Base-by-base conservation (phyloP, 805 yeast genomes). In the Candida vaughaniae region DNA sequence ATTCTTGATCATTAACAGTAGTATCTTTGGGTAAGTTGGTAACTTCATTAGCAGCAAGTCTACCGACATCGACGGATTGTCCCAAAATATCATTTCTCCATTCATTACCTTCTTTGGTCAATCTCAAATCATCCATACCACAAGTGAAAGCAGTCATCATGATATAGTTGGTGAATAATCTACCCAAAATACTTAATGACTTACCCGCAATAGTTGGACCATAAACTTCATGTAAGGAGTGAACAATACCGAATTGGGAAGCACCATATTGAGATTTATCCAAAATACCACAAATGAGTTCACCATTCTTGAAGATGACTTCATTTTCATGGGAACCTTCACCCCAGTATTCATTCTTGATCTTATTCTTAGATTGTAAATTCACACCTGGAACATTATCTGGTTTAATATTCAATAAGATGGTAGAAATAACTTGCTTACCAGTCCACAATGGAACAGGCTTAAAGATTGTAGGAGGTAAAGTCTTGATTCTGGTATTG, bases 251-350 rank as follows among this genome's bases (percentile, higher is more conserved):
- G 58, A 85, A 90, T 56, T 90, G 89, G 29, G 97, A 81, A 19
- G 99, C 95, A 71, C 99, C 99, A 62, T 93, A 95, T 66, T 93
- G 99, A 19, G 97, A 89, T 65, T 93, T 93, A 69, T 93, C 99
- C 45, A 93, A 73, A 43, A 93, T 87, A 75, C 99, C 99, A 56
- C 86, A 78, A 29, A 95, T 53, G 36, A 93, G 73, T 58, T 85
- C 90, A 61, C 99, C 99, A 53, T 90, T 73, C 53, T 71, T 71
- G 77, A 93, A 84, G 11, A 90, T 55, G 15, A 93, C 99, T 31
- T 79, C 80, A 64, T 89, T 91, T 66, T 93, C 99, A 22, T 64
- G 56, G 16, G 96, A 86, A 7, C 80, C 81, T 38, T 73, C 70
- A 41, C 95, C 90, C 99, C 99, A 93, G 66, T 91, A 93, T 47